phyloP scores from a whole-genome alignment of 1,139 yeast species.

The Kodamaea derodonti region DNA sequence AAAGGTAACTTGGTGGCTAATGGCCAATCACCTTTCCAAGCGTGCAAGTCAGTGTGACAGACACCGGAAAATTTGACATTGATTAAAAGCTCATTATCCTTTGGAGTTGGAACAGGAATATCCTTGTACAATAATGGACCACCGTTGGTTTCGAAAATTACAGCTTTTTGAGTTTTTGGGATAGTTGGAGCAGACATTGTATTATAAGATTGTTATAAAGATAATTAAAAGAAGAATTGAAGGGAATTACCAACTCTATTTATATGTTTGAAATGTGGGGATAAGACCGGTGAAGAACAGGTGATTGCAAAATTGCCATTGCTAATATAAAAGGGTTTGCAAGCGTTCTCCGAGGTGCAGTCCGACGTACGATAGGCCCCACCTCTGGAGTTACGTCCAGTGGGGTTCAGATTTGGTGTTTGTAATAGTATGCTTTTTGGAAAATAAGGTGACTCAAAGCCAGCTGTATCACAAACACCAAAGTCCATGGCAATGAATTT shows the following conservation, averaged over 20 bases:
- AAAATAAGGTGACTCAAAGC: no score
- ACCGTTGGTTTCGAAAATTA: slow-evolving; percentile 63
- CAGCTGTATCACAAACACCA: no score
- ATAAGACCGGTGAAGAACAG: background rate
- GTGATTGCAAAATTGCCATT: background rate
- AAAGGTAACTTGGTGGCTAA: slow-evolving; percentile 60
- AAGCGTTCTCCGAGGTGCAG: background rate
- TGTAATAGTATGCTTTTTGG: no score
- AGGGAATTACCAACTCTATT: background rate
- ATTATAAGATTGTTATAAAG: slow-evolving; percentile 1
- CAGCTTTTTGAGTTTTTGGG: slow-evolving; percentile 69
- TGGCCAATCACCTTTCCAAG: slow-evolving; percentile 76
- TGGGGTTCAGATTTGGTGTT: background rate
- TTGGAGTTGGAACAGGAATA: slow-evolving; percentile 61
- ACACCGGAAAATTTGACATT: slow-evolving; percentile 66
- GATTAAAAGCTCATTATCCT: slow-evolving; percentile 56
- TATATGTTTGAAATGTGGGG: background rate
- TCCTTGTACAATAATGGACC: slow-evolving; percentile 63
- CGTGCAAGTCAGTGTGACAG: slow-evolving; percentile 68
- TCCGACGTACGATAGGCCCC: background rate
- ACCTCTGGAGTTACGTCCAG: background rate
- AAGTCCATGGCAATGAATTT: no score
- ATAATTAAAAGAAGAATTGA: background rate
- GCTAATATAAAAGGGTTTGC: background rate
- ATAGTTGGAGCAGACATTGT: slow-evolving; percentile 18